Conservation (phyloP, 495 filamentous ascomycete species). For the Xylaria flabelliformis region DNA sequence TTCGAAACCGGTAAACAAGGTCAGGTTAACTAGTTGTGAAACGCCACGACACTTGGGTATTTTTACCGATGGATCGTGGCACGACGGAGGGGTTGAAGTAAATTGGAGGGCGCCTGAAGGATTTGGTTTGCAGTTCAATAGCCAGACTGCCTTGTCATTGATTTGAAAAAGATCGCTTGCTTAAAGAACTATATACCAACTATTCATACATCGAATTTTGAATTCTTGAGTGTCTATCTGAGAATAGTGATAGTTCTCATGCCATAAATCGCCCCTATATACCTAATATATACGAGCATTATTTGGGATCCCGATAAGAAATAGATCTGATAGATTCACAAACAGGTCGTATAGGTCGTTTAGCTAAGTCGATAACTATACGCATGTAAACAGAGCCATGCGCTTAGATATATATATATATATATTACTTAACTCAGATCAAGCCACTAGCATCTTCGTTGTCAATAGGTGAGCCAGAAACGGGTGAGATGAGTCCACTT, state of each 20-base stretch:
- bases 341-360: no score
- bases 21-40: background rate
- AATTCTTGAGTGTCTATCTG: background rate
- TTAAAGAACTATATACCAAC: constrained; percentile 12
- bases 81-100: constrained; percentile 18
- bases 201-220: background rate
- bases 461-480: constrained; percentile 13
- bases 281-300: background rate
- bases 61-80: constrained; percentile 8
- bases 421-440: constrained; percentile 41
- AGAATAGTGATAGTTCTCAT: constrained; percentile 20
- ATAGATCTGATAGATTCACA: background rate
- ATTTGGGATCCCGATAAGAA: background rate
- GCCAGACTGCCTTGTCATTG: background rate
- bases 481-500: constrained; percentile 32
- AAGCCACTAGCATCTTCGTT: constrained; percentile 42
- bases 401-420: no score
- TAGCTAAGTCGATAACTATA: background rate
- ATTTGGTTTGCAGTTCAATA: constrained; percentile 11
- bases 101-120: constrained; percentile 18
- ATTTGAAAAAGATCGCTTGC: background rate
- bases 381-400: background rate
- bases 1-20: background rate
- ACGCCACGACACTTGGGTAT: background rate
- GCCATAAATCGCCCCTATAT: background rate